Evolutionary conservation across 2,329 filamentous ascomycete genomes (phyloP), one percentile per base, ranked within the genome.

Genomic region (Apiospora pterosperma): DNA sequence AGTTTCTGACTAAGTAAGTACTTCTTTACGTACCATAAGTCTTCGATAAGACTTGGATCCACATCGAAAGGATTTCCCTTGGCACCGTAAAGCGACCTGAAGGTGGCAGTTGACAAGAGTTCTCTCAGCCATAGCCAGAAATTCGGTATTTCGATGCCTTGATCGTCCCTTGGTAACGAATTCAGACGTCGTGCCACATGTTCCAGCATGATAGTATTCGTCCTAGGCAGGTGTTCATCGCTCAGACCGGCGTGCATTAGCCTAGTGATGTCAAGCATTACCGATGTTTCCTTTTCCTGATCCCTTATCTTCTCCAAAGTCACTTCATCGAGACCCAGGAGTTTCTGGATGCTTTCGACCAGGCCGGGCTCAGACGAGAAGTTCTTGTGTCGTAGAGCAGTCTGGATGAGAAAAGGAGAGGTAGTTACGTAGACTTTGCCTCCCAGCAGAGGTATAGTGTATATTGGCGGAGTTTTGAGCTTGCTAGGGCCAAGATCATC

Each of bases 361-460:
- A 77, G 73, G 36, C 84, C 75, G 1, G 77, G 76, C 39, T 80
- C 78, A 68, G 84, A 82, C 0, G 75, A 76, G 25, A 84, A 70
- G 25, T 76, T 74, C 42, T 79, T 78, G 23, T 73, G 74, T 25
- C 79, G 77, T 38, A 81, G 75, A 14, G 79, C 76, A 7, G 76
- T 69, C 28, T 77, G 74, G 19, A 79, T 72, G 4, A 84, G 68
- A 1, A 69, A 61, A 1, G 82, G 78, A 5, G 76, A 75, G 52
- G 74, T 79, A 25, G 83, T 76, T n/a, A 79, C 68, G 69, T 85
- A 85, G 25, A 81, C 70, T 62, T 80, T 80, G 41, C 75, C 70
- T 59, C 73, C 77, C 31, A 82, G 71, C 71, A 84, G 79, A 12
- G 78, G 79, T 4, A 85, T 70, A 0, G 82, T 82, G 61, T 77